Conservation (phyloP, 2,329 filamentous ascomycete species). For the Aspergillus piperis region DNA sequence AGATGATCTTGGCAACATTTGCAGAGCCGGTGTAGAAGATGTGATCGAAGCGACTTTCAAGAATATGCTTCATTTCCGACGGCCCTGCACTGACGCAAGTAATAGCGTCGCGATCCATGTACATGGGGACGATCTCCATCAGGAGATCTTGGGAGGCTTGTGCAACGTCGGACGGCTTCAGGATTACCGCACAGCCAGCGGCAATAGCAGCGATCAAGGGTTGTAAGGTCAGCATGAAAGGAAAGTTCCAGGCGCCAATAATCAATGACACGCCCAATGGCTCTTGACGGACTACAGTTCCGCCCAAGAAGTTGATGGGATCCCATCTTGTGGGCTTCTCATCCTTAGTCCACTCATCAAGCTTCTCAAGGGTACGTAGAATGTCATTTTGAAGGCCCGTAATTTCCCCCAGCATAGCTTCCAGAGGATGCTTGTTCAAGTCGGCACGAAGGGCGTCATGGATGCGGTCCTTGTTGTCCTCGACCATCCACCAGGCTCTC, state of each 20-base stretch:
- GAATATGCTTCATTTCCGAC: slow-evolving; percentile 39
- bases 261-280: slow-evolving; percentile 49
- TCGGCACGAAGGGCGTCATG: slow-evolving; percentile 37
- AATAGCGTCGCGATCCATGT: slow-evolving; percentile 46
- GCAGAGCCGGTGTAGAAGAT: slow-evolving; percentile 52
- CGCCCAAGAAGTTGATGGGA: slow-evolving; percentile 32
- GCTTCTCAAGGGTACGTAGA: slow-evolving; percentile 39
- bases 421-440: slow-evolving; percentile 38
- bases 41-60: slow-evolving; percentile 45
- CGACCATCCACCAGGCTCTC: slow-evolving; percentile 46
- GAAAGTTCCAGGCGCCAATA: slow-evolving; percentile 53
- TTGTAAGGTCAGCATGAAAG: slow-evolving; percentile 41
- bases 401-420: slow-evolving; percentile 37
- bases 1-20: slow-evolving; percentile 41
- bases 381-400: slow-evolving; percentile 37
- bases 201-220: slow-evolving; percentile 48
- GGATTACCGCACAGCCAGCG: slow-evolving; percentile 44
- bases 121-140: slow-evolving; percentile 43
- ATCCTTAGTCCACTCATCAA: slow-evolving; percentile 46
- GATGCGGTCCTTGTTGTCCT: slow-evolving; percentile 42
- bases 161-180: slow-evolving; percentile 51
- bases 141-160: slow-evolving; percentile 39
- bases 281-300: slow-evolving; percentile 44
- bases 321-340: slow-evolving; percentile 28
- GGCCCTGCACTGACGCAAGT: slow-evolving; percentile 41